Evolutionary conservation across 108 stramenopile genomes (phyloP), one percentile per base, ranked within the genome.

Genomic region (Nitzschia palea): DNA sequence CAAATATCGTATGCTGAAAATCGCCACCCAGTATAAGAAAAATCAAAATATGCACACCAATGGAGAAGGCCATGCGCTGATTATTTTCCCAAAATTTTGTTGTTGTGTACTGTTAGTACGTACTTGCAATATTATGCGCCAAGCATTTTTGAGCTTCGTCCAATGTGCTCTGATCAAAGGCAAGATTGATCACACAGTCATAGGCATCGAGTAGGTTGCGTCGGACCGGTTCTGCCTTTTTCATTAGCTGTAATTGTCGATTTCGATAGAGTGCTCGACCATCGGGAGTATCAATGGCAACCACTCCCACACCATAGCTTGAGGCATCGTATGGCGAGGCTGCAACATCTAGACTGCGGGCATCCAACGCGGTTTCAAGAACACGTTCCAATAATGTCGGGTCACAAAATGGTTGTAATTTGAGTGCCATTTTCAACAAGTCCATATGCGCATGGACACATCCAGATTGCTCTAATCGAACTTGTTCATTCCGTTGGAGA

Each of bases 401-500:
- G 33, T 82, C 78, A 26, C 86, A 62, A 65, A 94, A 94, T 1
- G 94, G 85, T 45, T 75, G 76, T 4, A 96, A 54, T 37, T 87
- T 82, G 48, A 92, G 63, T 17, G 81, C 81, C 56, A 95, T 95
- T 73, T 96, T 96, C 48, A 98, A 76, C 55, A 98, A 67, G 65
- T 98, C 97, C 97, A 98, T 98, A 58, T 87, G 89, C 1, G 95
- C 96, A 76, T 98, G 97, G 3, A 98, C 83, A 70, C 94, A 95
- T 1, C 80, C 90, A 8, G 76, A 55, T 32, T 76, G 74, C 34
- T 76, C 74, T 10, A 90, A 60, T 10, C 65, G 60, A 48, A 89
- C 70, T 61, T 93, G 87, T 33, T 86, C 83, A 14, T 43, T 71
- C 40, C 87, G 68, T 27, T 76, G 65, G 33, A 94, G 68, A 6